phyloP scores from a whole-genome alignment of 208 protist genomes.

The Trypanosoma platydactyli region DNA sequence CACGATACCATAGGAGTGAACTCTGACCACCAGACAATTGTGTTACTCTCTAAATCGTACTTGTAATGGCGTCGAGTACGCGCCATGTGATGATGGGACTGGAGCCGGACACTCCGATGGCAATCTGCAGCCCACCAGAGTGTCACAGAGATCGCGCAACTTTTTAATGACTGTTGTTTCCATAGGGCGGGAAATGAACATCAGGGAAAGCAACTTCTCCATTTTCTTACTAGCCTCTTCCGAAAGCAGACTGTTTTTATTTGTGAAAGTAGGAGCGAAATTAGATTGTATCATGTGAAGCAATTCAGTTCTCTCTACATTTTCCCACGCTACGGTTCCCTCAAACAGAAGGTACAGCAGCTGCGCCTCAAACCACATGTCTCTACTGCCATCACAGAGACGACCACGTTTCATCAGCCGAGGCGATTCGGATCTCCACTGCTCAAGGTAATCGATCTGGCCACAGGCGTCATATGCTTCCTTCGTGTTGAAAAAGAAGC shows the following conservation, averaged over 20 bases:
- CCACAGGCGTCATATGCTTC: slow-evolving; percentile 23
- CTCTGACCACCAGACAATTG: too few species aligned
- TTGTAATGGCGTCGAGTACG: slow-evolving; percentile 7
- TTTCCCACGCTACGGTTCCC: slow-evolving; percentile 2
- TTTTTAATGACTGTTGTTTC: not conserved
- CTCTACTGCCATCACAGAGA: slow-evolving; percentile 22
- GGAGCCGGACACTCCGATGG: slow-evolving; percentile 4
- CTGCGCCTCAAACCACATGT: slow-evolving; percentile 29
- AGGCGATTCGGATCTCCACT: slow-evolving; percentile 6
- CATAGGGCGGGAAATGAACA: slow-evolving; percentile 11
- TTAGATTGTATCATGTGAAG: not conserved
- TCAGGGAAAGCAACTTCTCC: slow-evolving; percentile 2
- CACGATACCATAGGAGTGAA: too few species aligned
- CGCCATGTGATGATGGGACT: not conserved
- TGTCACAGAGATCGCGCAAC: not conserved
- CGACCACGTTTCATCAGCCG: not conserved
- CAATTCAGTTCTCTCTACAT: not conserved
- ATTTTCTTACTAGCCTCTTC: not conserved
- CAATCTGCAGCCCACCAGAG: not conserved
- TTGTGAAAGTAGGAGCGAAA: not conserved
- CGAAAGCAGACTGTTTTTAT: not conserved
- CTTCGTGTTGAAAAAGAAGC: slow-evolving; percentile 24
- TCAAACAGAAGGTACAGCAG: slow-evolving; percentile 17
- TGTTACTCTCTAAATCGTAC: too few species aligned
- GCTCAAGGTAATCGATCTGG: not conserved